These are phyloP conservation scores for Backusella macrospora DNA, from an alignment of 192 early-diverging fungal species.

Conservation along the genomic window DNA sequence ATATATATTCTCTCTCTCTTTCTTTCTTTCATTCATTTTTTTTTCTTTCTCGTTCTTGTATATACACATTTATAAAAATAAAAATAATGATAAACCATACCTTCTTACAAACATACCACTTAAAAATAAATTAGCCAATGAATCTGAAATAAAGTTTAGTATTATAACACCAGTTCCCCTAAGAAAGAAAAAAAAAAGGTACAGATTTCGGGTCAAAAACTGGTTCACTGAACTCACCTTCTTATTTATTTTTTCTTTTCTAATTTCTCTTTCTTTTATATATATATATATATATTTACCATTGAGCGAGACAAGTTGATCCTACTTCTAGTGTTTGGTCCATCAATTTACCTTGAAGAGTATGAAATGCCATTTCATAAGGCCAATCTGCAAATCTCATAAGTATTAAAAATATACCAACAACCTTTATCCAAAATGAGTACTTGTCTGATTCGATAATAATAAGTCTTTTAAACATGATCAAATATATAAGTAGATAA, in stretches of 20 bases:
- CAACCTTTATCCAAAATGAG: slow-evolving; percentile 29
- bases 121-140: slow-evolving; percentile 37
- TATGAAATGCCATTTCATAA: slow-evolving; percentile 32
- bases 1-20: neutral
- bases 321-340: slow-evolving; percentile 15
- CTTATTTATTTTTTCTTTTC: too few species aligned
- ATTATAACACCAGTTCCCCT: slow-evolving; percentile 40
- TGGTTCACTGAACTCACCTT: neutral
- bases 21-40: too few species aligned
- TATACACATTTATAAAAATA: neutral
- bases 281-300: slow-evolving; percentile 18
- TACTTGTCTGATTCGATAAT: slow-evolving; percentile 29
- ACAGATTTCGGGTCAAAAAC: neutral
- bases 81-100: slow-evolving; percentile 1
- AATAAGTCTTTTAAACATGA: slow-evolving; percentile 41
- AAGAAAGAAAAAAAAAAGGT: slow-evolving; percentile 11
- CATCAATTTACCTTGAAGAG: slow-evolving; percentile 16
- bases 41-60: too few species aligned
- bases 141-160: slow-evolving; percentile 39
- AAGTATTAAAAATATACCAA: slow-evolving; percentile 26
- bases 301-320: slow-evolving; percentile 33
- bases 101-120: slow-evolving; percentile 41
- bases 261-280: neutral
- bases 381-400: slow-evolving; percentile 46
- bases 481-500: slow-evolving; percentile 31